Base-by-base conservation (phyloP, 2,329 filamentous ascomycete species). In the Colletotrichum costaricense region DNA sequence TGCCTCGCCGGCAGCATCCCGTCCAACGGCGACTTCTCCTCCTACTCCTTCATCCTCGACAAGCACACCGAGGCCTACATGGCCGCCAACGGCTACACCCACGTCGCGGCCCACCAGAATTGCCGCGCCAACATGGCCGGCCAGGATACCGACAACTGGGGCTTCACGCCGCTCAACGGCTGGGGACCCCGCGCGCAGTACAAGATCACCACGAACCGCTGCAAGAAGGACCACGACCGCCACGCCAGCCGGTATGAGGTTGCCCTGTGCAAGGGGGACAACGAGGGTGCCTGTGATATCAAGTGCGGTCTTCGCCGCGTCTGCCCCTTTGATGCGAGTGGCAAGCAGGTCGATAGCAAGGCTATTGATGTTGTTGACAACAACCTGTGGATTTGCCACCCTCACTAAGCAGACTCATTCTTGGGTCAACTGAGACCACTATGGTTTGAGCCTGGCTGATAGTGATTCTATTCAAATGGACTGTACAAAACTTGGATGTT, bases 221-320 rank as follows among this genome's bases (percentile, higher is more conserved):
- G 67, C 55, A 67, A 67, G 24, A 59, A 67, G 54, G 19, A 24
- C 8, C 58, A 38, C 19, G 42, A 46, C 55, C 67, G 67, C 19
- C 67, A 70, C 67, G 67, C 63, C 19, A 70, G 67, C 30, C 67
- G 67, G 14, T 70, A 70, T 30, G 67, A 70, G 55, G n/a, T 70
- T 7, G 67, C 67, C 7, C 42, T 70, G 7, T 72, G 69, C 64
- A 62, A 63, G 33, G 69, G 69, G 4, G 38, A 69, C 24, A 38
- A 69, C 11, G 64, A 69, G 49, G 38, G 4, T 6, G 28, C 56
- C 14, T 69, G 63, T 46, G 69, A 72, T 2, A 49, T 72, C 52
- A 69, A 63, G n/a, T 68, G 69, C 12, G 69, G 69, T 3, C 33
- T 62, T 14, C 63, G 65, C 28, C 56, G 69, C 6, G 65, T 68